Base-by-base conservation (phyloP, 768 basidiomycete species). In the Suillus sp. region DNA sequence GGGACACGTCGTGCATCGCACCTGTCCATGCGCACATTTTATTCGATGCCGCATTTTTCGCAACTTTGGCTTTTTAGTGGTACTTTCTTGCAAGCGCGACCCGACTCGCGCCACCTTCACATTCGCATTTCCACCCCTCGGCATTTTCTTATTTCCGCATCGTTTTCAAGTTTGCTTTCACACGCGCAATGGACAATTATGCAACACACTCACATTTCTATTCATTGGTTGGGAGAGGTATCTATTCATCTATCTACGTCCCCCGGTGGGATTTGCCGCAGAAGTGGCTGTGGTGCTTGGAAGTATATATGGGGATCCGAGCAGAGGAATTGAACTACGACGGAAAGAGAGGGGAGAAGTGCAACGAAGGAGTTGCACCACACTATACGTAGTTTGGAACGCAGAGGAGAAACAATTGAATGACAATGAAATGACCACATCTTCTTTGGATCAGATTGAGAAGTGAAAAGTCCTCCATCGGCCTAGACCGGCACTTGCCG, bases 391-490 rank as follows among this genome's bases (percentile, higher is more conserved):
- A 58, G 61, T 40, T n/a, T 55, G 60, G 38, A n/a, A 47, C 78
- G 79, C 54, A 84, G 71, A 62, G 82, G 84, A 68, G 83, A 74
- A 45, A 81, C 81, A 69, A 86, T 48, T 48, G 47, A 48, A 50
- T 75, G 79, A 81, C 30, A 84, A 63, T 56, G 48, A 53, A 53
- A 62, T 73, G 68, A 65, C 72, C 74, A 37, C 53, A 68, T 48
- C 62, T 43, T 45, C 68, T 45, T 72, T 66, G 65, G 32, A 53
- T 34, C n/a, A 35, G 34, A 47, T 50, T 27, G 8, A 16, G 14
- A 50, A 50, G 14, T 32, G 16, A 20, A n/a, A n/a, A n/a, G n/a
- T n/a, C n/a, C 18, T 50, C 48, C 48, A 27, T 20, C 54, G 14
- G 35, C 7, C n/a, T 56, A 18, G n/a, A 11, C 35, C 37, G 55